Percentiles rank a stretch among this genome's conserved stretches.
phyloP scores from a whole-genome alignment of 208 protist species.

The Leishmania mexicana region DNA sequence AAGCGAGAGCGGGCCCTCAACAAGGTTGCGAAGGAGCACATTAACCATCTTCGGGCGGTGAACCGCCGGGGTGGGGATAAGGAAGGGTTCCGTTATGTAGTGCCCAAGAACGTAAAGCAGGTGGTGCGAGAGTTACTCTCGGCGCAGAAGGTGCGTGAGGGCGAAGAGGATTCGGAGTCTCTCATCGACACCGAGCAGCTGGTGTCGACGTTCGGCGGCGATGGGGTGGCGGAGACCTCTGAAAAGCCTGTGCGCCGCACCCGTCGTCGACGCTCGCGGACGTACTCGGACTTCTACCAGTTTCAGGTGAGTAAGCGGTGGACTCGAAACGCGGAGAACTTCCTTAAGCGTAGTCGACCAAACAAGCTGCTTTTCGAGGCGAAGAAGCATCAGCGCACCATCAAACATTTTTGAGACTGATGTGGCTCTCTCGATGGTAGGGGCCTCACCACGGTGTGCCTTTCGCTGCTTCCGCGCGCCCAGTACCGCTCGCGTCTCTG shows the following conservation, averaged over 20 bases:
- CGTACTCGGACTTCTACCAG: conserved; percentile 87
- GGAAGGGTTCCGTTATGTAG: conserved; percentile 87
- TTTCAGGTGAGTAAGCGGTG: conserved; percentile 89
- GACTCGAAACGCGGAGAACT: conserved; percentile 89
- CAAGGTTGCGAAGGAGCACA: conserved; percentile 53
- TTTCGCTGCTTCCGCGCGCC: background rate
- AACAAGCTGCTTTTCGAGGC: conserved; percentile 85
- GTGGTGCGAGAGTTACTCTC: conserved; percentile 70
- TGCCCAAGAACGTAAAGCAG: conserved; percentile 76
- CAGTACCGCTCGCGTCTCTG: background rate
- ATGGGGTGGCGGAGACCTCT: conserved; percentile 45
- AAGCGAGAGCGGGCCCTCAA: conserved; percentile 59
- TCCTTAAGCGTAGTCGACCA: conserved; percentile 71
- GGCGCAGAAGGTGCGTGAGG: conserved; percentile 32
- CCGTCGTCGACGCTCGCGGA: conserved; percentile 39
- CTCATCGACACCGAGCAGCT: conserved; percentile 53
- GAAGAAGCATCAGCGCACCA: conserved; percentile 83
- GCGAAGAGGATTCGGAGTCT: conserved; percentile 23
- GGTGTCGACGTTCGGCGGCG: conserved; percentile 72
- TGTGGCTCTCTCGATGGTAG: background rate
- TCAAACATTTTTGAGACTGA: conserved; percentile 66
- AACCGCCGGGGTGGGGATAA: conserved; percentile 88
- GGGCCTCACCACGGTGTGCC: no score
- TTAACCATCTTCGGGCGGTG: conserved; percentile 69
- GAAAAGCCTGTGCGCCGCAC: conserved; percentile 72